Conservation (phyloP, 331 rosid genomes). For the Quercus lobata region DNA sequence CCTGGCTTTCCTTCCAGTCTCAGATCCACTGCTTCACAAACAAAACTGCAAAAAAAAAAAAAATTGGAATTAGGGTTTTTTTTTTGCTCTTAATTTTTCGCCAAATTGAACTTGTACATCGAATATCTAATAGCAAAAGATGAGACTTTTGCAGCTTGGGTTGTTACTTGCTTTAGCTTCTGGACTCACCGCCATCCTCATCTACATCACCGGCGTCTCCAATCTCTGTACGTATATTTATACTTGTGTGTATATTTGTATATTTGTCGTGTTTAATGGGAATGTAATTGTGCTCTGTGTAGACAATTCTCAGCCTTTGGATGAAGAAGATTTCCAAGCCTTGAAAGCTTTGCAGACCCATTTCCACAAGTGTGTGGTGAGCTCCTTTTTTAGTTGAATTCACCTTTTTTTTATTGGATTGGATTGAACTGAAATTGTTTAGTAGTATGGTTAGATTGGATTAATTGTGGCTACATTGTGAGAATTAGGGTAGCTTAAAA, state of each 20-base stretch:
- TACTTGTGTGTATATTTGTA: background rate
- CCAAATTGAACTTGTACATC: too few species aligned
- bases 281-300: background rate
- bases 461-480: background rate
- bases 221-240: conserved; percentile 47
- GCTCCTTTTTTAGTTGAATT: background rate
- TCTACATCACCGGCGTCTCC: conserved; percentile 74
- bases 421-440: background rate
- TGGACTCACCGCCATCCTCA: conserved; percentile 73
- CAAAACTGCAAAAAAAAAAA: too few species aligned
- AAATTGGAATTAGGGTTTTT: background rate
- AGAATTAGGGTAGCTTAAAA: too few species aligned
- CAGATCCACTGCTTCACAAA: background rate
- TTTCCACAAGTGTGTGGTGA: conserved; percentile 92
- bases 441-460: background rate
- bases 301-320: conserved; percentile 49
- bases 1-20: background rate
- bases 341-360: conserved; percentile 55
- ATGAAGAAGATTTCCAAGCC: conserved; percentile 65
- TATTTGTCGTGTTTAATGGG: background rate
- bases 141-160: conserved; percentile 71
- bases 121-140: conserved; percentile 13
- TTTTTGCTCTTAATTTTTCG: too few species aligned
- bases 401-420: background rate
- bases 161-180: conserved; percentile 62